Conservation (phyloP, 2,329 filamentous ascomycete species). For the Aspergillus glaucus region DNA sequence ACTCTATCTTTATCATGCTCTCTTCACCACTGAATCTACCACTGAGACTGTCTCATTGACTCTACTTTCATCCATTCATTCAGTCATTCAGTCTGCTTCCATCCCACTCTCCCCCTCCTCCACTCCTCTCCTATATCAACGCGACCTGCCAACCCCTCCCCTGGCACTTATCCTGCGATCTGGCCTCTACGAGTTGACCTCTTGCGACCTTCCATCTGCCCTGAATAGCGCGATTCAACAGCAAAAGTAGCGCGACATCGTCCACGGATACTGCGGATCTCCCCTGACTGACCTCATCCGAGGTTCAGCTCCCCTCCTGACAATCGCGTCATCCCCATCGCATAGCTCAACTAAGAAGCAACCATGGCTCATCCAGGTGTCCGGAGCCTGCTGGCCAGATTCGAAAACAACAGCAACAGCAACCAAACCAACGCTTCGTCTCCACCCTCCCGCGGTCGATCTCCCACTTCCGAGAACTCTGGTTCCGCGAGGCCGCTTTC, state of each 20-base stretch:
- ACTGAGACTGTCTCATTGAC: not conserved
- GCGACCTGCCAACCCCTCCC: not conserved
- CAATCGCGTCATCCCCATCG: not conserved
- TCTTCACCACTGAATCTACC: constrained; percentile 3
- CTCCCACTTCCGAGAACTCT: constrained; percentile 49
- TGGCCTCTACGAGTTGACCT: not conserved
- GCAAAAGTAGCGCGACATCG: too few species aligned
- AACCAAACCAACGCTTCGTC: constrained; percentile 45
- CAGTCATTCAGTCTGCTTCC: not conserved
- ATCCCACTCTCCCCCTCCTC: not conserved
- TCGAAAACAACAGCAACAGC: constrained; percentile 60
- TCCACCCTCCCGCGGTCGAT: constrained; percentile 64
- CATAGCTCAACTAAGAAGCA: not conserved
- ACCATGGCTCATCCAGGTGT: constrained; percentile 45
- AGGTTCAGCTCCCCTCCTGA: constrained; percentile 2
- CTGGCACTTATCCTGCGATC: constrained; percentile 3
- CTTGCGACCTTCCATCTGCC: too few species aligned
- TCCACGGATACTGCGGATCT: too few species aligned
- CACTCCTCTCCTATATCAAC: not conserved
- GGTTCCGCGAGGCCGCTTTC: constrained; percentile 56
- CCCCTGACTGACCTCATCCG: constrained; percentile 3
- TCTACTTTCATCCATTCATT: not conserved
- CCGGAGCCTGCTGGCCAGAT: constrained; percentile 71
- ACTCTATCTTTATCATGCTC: not conserved
- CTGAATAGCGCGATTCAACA: too few species aligned